Evolutionary conservation across 139 green algal species (phyloP), one percentile per base, ranked within the genome.

Genomic region (Penium margaritaceum): DNA sequence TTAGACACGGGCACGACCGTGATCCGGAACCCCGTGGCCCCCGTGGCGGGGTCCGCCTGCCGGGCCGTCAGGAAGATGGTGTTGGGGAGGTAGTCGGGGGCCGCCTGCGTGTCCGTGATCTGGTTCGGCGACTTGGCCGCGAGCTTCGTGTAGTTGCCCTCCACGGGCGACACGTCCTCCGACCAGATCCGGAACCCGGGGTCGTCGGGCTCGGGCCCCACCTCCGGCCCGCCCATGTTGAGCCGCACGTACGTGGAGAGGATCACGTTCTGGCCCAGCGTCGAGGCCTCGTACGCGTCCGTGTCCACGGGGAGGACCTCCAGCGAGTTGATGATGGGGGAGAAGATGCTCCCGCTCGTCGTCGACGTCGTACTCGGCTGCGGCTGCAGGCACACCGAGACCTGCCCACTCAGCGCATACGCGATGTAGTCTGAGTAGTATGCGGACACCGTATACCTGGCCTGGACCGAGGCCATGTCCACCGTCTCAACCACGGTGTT

Each of bases 101-200:
- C 36, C 1, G 57, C 51, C 19, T 43, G 24, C 33, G 60, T 43
- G 12, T 51, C 68, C 4, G 47, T 24, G 47, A 60, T 60, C n/a
- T n/a, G n/a, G n/a, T n/a, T n/a, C 19, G 47, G 47, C n/a, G n/a
- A n/a, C 15, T n/a, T 29, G 47, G 15, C 21, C 5, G 47, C 30
- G 2, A 60, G 15, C 12, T 33, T 24, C n/a, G 47, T 29, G 47
- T 33, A 60, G 47, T 60, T 60, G 17, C 47, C 47, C 19, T 60
- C n/a, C 47, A 27, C 58, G 5, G 58, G 58, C 62, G 21, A 24
- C 1, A 33, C 36, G 41, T 76, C 68, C 29, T 9, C 47, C 41
- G 17, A 36, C 68, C 68, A 76, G 36, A 47, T 55, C 17, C 68
- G 38, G 51, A 53, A 76, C 17, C 68, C 68, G n/a, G 53, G 57